Percentiles rank a stretch among this genome's conserved stretches.
phyloP scores from a whole-genome alignment of 768 basidiomycete genomes.

The Kwoniella pini region DNA sequence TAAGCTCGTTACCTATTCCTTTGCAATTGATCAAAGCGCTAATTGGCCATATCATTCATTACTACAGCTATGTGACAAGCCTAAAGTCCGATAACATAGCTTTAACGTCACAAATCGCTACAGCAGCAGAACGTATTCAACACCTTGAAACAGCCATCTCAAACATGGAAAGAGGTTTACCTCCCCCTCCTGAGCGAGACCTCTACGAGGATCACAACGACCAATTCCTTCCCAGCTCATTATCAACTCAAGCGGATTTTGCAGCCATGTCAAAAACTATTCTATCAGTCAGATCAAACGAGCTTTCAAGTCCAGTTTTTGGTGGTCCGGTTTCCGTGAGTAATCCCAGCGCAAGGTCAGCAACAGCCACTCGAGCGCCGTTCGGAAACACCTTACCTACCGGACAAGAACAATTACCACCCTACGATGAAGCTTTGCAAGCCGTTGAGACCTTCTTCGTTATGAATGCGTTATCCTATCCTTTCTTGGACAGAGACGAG shows the following conservation, averaged over 20 bases:
- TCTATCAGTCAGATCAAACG: conserved; percentile 24
- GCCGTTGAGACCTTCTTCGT: conserved; percentile 34
- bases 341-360: neutral
- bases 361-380: neutral
- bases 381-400: neutral
- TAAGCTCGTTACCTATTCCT: conserved; percentile 5
- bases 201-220: neutral
- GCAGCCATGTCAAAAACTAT: conserved; percentile 24
- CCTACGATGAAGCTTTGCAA: conserved; percentile 16
- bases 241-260: conserved; percentile 18
- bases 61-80: conserved; percentile 25
- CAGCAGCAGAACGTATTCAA: conserved; percentile 32
- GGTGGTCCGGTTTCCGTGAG: neutral
- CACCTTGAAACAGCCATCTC: conserved; percentile 31
- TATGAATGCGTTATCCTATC: conserved; percentile 31
- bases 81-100: conserved; percentile 28
- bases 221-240: neutral
- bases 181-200: conserved; percentile 10
- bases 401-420: conserved; percentile 1
- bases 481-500: conserved; percentile 28
- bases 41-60: neutral
- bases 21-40: neutral
- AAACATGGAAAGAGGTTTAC: conserved; percentile 1
- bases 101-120: conserved; percentile 27
- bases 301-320: conserved; percentile 9